phyloP scores from a whole-genome alignment of 108 stramenopile genomes.

The Parmales sp. region DNA sequence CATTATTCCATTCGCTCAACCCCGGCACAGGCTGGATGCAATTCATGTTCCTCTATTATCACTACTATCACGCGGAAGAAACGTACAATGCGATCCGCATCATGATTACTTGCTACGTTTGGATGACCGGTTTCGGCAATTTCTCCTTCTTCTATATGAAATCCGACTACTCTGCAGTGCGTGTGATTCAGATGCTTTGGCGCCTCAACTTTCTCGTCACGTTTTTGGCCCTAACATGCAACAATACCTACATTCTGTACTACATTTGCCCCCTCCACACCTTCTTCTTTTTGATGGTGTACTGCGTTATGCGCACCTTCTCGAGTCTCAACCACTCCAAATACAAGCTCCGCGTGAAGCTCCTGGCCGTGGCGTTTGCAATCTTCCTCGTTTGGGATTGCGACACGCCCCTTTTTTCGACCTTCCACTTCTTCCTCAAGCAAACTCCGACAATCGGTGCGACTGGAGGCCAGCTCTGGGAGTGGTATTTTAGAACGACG shows the following conservation, averaged over 20 bases:
- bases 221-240: conserved; percentile 77
- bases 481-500: conserved; percentile 90
- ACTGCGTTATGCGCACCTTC: conserved; percentile 69
- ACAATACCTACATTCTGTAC: conserved; percentile 92
- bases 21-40: conserved; percentile 69
- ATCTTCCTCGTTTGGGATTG: conserved; percentile 84
- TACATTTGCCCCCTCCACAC: conserved; percentile 97
- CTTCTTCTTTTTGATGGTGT: conserved; percentile 92
- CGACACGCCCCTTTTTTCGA: conserved; percentile 57
- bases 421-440: conserved; percentile 67
- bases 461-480: conserved; percentile 69
- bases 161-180: conserved; percentile 75
- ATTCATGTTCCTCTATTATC: conserved; percentile 92
- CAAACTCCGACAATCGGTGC: conserved; percentile 68
- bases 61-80: conserved; percentile 90
- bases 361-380: conserved; percentile 56
- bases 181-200: conserved; percentile 94
- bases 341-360: conserved; percentile 76
- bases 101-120: conserved; percentile 96
- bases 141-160: conserved; percentile 89
- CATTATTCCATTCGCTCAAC: not conserved
- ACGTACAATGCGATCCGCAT: conserved; percentile 91
- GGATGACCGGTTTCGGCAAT: conserved; percentile 98
- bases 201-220: conserved; percentile 90
- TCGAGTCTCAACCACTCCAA: conserved; percentile 68